phyloP scores from a whole-genome alignment of 129 eudicot genomes.

The sunflower (Helianthus annuus) region DNA sequence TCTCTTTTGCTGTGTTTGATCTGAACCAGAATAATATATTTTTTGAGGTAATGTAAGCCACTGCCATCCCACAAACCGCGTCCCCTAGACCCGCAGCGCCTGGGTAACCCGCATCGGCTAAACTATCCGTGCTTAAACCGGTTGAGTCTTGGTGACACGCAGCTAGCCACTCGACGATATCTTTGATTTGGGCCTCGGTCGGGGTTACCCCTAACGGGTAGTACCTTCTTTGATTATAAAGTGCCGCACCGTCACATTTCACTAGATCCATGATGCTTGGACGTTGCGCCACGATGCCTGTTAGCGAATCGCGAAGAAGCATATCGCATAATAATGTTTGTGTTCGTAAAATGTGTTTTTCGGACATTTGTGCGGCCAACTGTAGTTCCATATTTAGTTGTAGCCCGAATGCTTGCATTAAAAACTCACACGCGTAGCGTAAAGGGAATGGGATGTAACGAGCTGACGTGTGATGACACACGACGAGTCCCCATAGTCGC shows the following conservation, averaged over 20 bases:
- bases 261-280: slow-evolving; percentile 94
- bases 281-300: slow-evolving; percentile 78
- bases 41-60: slow-evolving; percentile 63
- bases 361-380: slow-evolving; percentile 63
- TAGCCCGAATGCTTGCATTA: slow-evolving; percentile 93
- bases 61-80: slow-evolving; percentile 93
- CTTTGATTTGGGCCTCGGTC: slow-evolving; percentile 70
- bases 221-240: slow-evolving; percentile 64
- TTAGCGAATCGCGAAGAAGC: slow-evolving; percentile 80
- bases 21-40: slow-evolving; percentile 90
- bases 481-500: slow-evolving; percentile 92
- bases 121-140: slow-evolving; percentile 88
- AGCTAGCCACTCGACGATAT: slow-evolving; percentile 76
- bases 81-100: slow-evolving; percentile 71
- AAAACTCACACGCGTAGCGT: slow-evolving; percentile 89
- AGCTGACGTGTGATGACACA: slow-evolving; percentile 90
- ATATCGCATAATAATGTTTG: slow-evolving; percentile 93
- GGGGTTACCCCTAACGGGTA: slow-evolving; percentile 84
- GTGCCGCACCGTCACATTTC: slow-evolving; percentile 90
- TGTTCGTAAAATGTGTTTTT: slow-evolving; percentile 76
- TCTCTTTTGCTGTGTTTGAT: slow-evolving; percentile 78
- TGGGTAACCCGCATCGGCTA: slow-evolving; percentile 85
- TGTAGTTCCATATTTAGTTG: slow-evolving; percentile 88
- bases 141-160: slow-evolving; percentile 62
- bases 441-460: slow-evolving; percentile 73